phyloP scores from a whole-genome alignment of 2,329 filamentous ascomycete species.

The Botryotinia narcissicola region DNA sequence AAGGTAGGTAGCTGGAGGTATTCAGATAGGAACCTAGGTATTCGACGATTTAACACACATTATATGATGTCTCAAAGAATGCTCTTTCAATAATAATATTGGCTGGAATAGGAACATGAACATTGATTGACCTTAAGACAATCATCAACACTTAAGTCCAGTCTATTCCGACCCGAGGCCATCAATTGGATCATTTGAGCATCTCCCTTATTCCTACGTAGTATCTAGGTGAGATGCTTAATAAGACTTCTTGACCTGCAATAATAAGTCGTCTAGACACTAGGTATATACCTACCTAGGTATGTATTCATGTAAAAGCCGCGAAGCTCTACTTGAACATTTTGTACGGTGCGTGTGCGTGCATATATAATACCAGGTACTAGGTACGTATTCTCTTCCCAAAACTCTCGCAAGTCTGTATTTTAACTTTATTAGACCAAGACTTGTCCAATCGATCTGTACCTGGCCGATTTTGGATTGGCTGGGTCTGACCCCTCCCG shows the following conservation, averaged over 20 bases:
- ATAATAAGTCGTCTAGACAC: not conserved
- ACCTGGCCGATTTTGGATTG: not conserved
- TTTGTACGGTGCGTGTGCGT: not conserved
- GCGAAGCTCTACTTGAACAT: too few species aligned
- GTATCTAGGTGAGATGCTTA: not conserved
- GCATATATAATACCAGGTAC: not conserved
- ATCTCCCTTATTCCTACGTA: not conserved
- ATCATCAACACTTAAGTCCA: not conserved
- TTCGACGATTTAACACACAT: not conserved
- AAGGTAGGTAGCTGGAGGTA: not conserved
- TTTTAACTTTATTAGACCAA: not conserved
- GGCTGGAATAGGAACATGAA: not conserved
- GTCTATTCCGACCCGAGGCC: not conserved
- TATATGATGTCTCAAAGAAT: not conserved
- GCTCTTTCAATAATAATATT: not conserved
- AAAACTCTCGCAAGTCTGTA: not conserved
- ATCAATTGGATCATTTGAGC: not conserved
- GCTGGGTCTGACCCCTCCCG: slow-evolving; percentile 6
- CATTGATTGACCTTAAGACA: not conserved
- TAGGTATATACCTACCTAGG: not conserved
- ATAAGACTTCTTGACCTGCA: not conserved
- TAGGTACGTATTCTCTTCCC: not conserved
- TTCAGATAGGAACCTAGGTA: not conserved
- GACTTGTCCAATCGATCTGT: not conserved
- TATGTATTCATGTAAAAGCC: too few species aligned